Base-by-base conservation (phyloP, 2,329 filamentous ascomycete genomes). In the Colletotrichum sp. region DNA sequence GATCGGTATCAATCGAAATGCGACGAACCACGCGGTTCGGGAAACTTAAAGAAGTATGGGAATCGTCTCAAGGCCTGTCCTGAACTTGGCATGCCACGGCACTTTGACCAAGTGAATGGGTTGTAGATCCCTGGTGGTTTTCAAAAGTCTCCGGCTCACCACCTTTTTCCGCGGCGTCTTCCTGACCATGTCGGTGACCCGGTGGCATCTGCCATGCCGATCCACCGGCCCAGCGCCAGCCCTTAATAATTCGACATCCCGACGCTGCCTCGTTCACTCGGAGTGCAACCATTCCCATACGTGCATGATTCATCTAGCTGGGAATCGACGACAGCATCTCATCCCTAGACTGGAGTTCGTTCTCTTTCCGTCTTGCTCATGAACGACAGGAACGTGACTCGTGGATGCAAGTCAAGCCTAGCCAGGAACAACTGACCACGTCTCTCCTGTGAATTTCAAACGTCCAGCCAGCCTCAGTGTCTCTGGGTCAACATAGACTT, bases 401-500 rank as follows among this genome's bases (percentile, higher is more conserved):
- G n/a, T 21, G 43, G 6, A 13, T 52, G 10, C 43, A 7, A 21
- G 9, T 12, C 43, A 24, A 24, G 10, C 43, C 4, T 13, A 13
- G 10, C 43, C 2, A 52, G 14, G 24, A 9, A 28, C 7, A 28
- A 59, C 14, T 59, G 21, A 9, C 24, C 55, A 59, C 0, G 21
- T 59, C 5, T 80, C 77, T 7, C 71, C 74, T 13, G 77, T 79
- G 43, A 82, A 82, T 6, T 66, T 14, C 72, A 86, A 71, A 13
- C 75, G 43, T 0, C 79, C 77, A 4, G 78, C 60, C 16, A 71
- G 57, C 16, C 81, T 77, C 68, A 83, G 34, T 2, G 71, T 78
- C 71, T 84, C 82, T 0, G 83, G 86, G 79, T 88, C 83, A 1
- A 89, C 63, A 68, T 85, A 87, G 0, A 88, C 48, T 34, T 79